Percentiles rank a stretch among this genome's conserved stretches.
Conservation (phyloP, 2,329 filamentous ascomycete genomes). For the Trichoderma pleuroti region DNA sequence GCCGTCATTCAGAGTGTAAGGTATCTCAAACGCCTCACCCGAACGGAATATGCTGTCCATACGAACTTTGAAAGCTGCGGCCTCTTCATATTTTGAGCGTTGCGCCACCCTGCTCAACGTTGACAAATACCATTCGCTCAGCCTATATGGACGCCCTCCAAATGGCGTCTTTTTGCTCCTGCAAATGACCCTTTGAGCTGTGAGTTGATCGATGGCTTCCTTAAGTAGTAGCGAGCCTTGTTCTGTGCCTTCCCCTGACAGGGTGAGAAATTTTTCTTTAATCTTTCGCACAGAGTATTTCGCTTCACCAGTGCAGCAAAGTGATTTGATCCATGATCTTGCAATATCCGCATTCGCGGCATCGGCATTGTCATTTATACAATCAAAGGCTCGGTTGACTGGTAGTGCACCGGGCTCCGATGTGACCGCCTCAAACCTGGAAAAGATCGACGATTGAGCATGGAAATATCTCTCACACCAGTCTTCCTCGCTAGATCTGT, state of each 20-base stretch:
- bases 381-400: constrained; percentile 1
- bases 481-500: constrained; percentile 33
- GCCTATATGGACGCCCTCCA: constrained; percentile 59
- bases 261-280: constrained; percentile 48
- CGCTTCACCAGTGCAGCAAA: constrained; percentile 51
- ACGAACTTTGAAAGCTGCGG: constrained; percentile 55
- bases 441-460: constrained; percentile 51
- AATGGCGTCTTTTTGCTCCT: constrained; percentile 56
- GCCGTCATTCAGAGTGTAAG: constrained; percentile 60
- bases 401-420: constrained; percentile 44
- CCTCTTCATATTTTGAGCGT: constrained; percentile 54
- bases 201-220: constrained; percentile 47
- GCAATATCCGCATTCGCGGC: constrained; percentile 38
- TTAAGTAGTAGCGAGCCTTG: constrained; percentile 45
- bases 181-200: constrained; percentile 52
- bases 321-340: constrained; percentile 57
- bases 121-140: constrained; percentile 57
- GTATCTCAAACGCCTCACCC: constrained; percentile 42
- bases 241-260: constrained; percentile 40
- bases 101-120: constrained; percentile 55
- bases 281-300: constrained; percentile 49
- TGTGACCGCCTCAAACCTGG: constrained; percentile 53
- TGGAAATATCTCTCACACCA: constrained; percentile 59
- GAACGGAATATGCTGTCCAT: constrained; percentile 56
- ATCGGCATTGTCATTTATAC: neutral